phyloP scores from a whole-genome alignment of 2,329 filamentous ascomycete genomes.

The Aspergillus felis region DNA sequence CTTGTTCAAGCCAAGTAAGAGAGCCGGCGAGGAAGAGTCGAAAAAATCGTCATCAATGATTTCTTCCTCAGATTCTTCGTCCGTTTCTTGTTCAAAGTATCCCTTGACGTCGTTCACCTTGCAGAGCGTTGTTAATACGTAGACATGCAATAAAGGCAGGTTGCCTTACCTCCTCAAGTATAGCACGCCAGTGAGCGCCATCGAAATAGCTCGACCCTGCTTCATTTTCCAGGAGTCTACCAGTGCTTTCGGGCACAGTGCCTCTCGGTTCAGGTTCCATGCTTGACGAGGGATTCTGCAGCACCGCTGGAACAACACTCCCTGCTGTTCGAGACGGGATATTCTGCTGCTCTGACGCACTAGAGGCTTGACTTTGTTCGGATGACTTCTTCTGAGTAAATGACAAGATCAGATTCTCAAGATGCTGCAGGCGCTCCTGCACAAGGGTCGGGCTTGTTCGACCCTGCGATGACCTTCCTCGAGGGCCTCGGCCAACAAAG shows the following conservation, averaged over 20 bases:
- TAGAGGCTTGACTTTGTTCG: slow-evolving; percentile 1
- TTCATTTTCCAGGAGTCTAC: slow-evolving; percentile 29
- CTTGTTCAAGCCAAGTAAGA: slow-evolving; percentile 26
- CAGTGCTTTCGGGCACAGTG: slow-evolving; percentile 19
- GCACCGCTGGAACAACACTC: not conserved
- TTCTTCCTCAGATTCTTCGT: slow-evolving; percentile 23
- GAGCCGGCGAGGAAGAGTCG: slow-evolving; percentile 20
- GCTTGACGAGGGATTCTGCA: slow-evolving; percentile 8
- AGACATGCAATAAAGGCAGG: not conserved
- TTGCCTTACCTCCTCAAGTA: slow-evolving; percentile 32
- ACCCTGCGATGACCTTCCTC: slow-evolving; percentile 24
- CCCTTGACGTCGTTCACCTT: slow-evolving; percentile 35
- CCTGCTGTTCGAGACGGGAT: not conserved
- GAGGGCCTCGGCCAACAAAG: slow-evolving; percentile 33
- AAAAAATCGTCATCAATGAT: slow-evolving; percentile 15
- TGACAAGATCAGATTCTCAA: slow-evolving; percentile 35
- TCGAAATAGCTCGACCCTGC: slow-evolving; percentile 34
- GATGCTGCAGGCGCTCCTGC: slow-evolving; percentile 34
- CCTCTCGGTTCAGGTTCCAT: slow-evolving; percentile 9
- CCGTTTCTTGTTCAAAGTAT: slow-evolving; percentile 20
- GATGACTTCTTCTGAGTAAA: slow-evolving; percentile 27
- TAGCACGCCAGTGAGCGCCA: slow-evolving; percentile 34
- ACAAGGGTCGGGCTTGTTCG: slow-evolving; percentile 26
- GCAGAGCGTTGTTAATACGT: not conserved
- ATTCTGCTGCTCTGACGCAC: not conserved